phyloP scores from a whole-genome alignment of 306 rosid species.

The Rosa multiflora region DNA sequence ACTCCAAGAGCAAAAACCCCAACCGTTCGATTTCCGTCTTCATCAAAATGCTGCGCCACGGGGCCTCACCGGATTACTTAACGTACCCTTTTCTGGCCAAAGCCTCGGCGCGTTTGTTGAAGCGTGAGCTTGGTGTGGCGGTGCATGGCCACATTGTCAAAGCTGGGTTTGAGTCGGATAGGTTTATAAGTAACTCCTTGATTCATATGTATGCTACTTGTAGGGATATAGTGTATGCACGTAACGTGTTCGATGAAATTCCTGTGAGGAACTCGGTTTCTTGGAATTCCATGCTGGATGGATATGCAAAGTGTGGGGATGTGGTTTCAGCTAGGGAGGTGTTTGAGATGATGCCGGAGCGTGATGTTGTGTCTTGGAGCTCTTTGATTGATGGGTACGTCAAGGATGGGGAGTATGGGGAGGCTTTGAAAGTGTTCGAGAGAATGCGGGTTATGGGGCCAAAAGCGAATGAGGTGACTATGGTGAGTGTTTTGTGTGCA shows the following conservation, averaged over 20 bases:
- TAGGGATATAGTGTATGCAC: slow-evolving; percentile 49
- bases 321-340: slow-evolving; percentile 48
- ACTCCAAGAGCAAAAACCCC: slow-evolving; percentile 58
- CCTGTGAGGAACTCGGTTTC: slow-evolving; percentile 52
- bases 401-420: neutral
- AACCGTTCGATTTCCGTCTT: slow-evolving; percentile 48
- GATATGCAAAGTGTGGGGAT: slow-evolving; percentile 70
- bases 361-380: slow-evolving; percentile 79
- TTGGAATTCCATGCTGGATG: slow-evolving; percentile 80
- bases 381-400: slow-evolving; percentile 35
- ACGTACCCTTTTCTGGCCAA: slow-evolving; percentile 79
- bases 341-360: slow-evolving; percentile 60
- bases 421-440: slow-evolving; percentile 2
- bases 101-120: slow-evolving; percentile 61
- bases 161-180: slow-evolving; percentile 55
- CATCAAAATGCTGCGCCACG: slow-evolving; percentile 52
- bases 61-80: slow-evolving; percentile 58
- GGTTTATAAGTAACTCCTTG: slow-evolving; percentile 60
- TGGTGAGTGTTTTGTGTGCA: slow-evolving; percentile 61
- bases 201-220: slow-evolving; percentile 75
- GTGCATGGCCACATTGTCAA: slow-evolving; percentile 60
- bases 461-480: neutral
- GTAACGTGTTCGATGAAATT: slow-evolving; percentile 52
- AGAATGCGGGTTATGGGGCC: neutral
- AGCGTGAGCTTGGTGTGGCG: slow-evolving; percentile 48